Conservation (phyloP, 2,329 filamentous ascomycete genomes). For the Xylariales sp. region DNA sequence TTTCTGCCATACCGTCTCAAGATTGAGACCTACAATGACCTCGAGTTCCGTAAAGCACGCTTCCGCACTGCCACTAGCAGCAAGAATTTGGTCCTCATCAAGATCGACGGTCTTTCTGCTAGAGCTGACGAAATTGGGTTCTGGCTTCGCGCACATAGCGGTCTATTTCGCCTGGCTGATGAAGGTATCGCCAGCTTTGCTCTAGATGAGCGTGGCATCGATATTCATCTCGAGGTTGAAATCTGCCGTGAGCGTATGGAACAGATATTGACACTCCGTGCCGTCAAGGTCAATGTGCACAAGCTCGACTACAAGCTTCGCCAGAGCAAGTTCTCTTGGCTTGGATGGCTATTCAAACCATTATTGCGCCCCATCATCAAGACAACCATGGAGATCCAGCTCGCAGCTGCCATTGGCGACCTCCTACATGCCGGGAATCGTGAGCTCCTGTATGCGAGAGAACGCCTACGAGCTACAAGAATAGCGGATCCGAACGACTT, state of each 20-base stretch:
- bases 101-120: conserved; percentile 76
- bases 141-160: conserved; percentile 76
- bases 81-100: conserved; percentile 70
- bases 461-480: conserved; percentile 78
- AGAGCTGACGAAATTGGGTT: conserved; percentile 86
- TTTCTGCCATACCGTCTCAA: conserved; percentile 84
- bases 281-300: conserved; percentile 77
- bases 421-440: conserved; percentile 71
- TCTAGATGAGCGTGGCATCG: conserved; percentile 81
- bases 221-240: conserved; percentile 80
- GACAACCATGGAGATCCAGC: conserved; percentile 67
- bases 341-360: conserved; percentile 81
- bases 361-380: conserved; percentile 76
- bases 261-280: conserved; percentile 71
- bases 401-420: conserved; percentile 67
- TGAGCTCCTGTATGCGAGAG: conserved; percentile 80
- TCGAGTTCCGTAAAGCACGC: conserved; percentile 77
- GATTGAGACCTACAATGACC: conserved; percentile 77
- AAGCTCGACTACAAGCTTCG: conserved; percentile 76
- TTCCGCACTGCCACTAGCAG: conserved; percentile 62
- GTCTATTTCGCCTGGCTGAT: conserved; percentile 70
- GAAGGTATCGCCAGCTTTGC: conserved; percentile 81
- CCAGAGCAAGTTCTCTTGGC: conserved; percentile 69
- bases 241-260: conserved; percentile 74
- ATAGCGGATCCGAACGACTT: conserved; percentile 78